Evolutionary conservation across 1,139 yeast species (phyloP).

Genomic region (Kluyveromyces marxianus): DNA sequence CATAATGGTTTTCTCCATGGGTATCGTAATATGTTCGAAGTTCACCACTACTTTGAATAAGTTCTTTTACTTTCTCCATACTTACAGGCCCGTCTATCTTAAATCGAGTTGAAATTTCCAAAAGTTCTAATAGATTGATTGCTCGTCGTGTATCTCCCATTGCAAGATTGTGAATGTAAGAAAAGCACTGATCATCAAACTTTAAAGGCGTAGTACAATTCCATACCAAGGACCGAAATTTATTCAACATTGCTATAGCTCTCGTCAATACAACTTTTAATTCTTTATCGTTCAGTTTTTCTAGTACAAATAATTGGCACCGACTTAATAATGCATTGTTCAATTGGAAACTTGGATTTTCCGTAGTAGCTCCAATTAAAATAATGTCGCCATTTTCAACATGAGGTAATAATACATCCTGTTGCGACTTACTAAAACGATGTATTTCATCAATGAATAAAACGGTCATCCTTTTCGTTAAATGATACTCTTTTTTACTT

Average conservation of each 20-base stretch:
- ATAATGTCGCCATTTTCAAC: constrained; percentile 62
- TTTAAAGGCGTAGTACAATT: constrained; percentile 36
- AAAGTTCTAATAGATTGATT: constrained; percentile 62
- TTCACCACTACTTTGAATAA: constrained; percentile 30
- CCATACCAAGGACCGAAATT: constrained; percentile 41
- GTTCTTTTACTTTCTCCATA: constrained; percentile 13
- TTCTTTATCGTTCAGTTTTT: constrained; percentile 51
- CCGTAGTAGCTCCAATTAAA: constrained; percentile 92
- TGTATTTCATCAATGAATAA: constrained; percentile 91
- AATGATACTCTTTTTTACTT: constrained; percentile 58
- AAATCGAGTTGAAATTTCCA: constrained; percentile 32
- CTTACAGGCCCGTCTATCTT: constrained; percentile 10
- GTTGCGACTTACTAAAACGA: constrained; percentile 82
- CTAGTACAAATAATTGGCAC: constrained; percentile 77
- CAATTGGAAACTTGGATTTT: constrained; percentile 87
- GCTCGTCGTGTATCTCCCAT: constrained; percentile 89
- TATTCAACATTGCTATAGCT: constrained; percentile 57
- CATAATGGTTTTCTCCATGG: constrained; percentile 89
- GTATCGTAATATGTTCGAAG: constrained; percentile 62
- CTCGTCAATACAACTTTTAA: constrained; percentile 51
- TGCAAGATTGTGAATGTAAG: constrained; percentile 67
- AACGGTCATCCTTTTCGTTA: constrained; percentile 66
- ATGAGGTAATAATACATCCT: constrained; percentile 72
- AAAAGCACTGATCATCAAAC: constrained; percentile 49
- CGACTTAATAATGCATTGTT: constrained; percentile 85